Conservation (phyloP, 2,329 filamentous ascomycete genomes). For the Emergomyces orientalis region DNA sequence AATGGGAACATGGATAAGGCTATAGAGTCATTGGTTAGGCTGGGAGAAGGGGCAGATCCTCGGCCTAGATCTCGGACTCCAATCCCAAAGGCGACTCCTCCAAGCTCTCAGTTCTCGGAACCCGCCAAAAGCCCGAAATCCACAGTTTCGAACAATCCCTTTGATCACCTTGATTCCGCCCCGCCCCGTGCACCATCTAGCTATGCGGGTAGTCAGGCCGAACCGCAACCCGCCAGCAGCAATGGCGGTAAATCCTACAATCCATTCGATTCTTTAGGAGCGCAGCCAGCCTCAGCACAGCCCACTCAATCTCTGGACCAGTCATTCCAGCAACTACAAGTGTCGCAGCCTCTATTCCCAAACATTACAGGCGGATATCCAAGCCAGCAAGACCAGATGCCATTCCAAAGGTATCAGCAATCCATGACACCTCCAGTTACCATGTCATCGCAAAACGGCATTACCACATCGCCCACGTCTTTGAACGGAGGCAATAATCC, state of each 20-base stretch:
- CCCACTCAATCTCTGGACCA: conserved; percentile 46
- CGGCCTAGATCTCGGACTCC: conserved; percentile 48
- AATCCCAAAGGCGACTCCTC: conserved; percentile 24
- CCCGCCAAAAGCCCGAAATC: conserved; percentile 16
- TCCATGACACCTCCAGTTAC: conserved; percentile 37
- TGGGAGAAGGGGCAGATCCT: conserved; percentile 60
- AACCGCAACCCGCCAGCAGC: conserved; percentile 25
- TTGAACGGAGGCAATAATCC: conserved; percentile 22
- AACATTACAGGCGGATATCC: conserved; percentile 61
- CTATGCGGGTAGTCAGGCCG: not conserved
- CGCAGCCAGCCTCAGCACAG: conserved; percentile 25
- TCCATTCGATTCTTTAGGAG: conserved; percentile 51
- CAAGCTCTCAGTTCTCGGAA: conserved; percentile 15
- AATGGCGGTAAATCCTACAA: conserved; percentile 44
- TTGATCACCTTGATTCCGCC: conserved; percentile 46
- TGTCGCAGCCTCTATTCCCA: conserved; percentile 63
- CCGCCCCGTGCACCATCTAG: conserved; percentile 14
- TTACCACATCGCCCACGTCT: conserved; percentile 29
- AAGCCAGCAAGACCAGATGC: conserved; percentile 32
- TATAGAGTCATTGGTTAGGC: conserved; percentile 70
- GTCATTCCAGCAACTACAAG: conserved; percentile 65
- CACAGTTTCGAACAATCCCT: conserved; percentile 53
- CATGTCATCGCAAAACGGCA: conserved; percentile 25
- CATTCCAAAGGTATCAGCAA: conserved; percentile 34
- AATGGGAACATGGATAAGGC: conserved; percentile 78